A percentile compares a stretch with the other conserved stretches of the same genome.
phyloP scores from a whole-genome alignment of 1,139 yeast genomes.

The Yamadazyma diospyri region DNA sequence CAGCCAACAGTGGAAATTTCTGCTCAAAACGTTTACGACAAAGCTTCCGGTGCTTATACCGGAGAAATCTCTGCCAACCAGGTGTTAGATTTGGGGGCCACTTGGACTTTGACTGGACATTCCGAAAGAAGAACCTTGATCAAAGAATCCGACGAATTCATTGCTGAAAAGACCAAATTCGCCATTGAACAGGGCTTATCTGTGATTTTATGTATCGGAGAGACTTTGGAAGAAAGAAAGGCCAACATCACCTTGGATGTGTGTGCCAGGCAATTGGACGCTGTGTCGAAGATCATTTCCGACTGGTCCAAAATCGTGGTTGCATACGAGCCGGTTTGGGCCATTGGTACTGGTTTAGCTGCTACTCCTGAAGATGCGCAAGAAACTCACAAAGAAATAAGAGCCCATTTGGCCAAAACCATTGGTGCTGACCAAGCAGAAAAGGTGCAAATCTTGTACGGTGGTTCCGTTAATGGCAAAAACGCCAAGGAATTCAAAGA shows the following conservation, averaged over 20 bases:
- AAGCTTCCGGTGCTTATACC: slow-evolving; percentile 94
- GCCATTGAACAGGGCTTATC: slow-evolving; percentile 85
- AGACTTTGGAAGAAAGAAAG: slow-evolving; percentile 93
- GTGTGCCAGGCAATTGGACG: slow-evolving; percentile 85
- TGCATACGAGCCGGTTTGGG: slow-evolving; percentile 99
- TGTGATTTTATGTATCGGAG: slow-evolving; percentile 96
- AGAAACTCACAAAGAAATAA: slow-evolving; percentile 86
- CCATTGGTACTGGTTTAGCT: slow-evolving; percentile 98
- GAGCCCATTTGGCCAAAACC: slow-evolving; percentile 73
- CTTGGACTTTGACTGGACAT: slow-evolving; percentile 97
- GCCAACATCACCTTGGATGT: slow-evolving; percentile 82
- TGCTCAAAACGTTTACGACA: slow-evolving; percentile 87
- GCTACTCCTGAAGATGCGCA: slow-evolving; percentile 98
- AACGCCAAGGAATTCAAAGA: slow-evolving; percentile 89
- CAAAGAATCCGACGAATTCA: slow-evolving; percentile 85
- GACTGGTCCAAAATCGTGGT: slow-evolving; percentile 94
- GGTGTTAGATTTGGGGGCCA: slow-evolving; percentile 87
- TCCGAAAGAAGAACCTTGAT: slow-evolving; percentile 96
- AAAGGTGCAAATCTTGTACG: slow-evolving; percentile 86
- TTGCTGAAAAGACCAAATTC: slow-evolving; percentile 92
- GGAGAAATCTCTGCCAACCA: slow-evolving; percentile 93
- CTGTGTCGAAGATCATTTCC: slow-evolving; percentile 74
- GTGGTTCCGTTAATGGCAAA: slow-evolving; percentile 97
- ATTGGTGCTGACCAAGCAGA: slow-evolving; percentile 79
- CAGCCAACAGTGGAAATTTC: slow-evolving; percentile 74